Evolutionary conservation across 2,329 filamentous ascomycete species (phyloP), one percentile per base, ranked within the genome.

Genomic region (Colletotrichum sp.): DNA sequence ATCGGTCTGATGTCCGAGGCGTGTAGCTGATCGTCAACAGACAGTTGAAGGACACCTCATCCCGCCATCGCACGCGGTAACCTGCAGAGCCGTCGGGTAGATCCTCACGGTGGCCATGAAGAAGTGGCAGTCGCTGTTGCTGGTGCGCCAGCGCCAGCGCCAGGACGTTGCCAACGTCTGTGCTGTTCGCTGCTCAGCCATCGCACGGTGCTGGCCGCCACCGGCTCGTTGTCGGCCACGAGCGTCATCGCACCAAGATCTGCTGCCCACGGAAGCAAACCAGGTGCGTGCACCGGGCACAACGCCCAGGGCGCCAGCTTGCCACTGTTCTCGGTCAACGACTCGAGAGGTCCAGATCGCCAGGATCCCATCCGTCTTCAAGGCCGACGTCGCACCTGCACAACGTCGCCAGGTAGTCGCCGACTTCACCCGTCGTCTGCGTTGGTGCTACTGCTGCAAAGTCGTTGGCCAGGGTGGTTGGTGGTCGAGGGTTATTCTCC

Each of bases 71-170:
- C 49, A 59, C 59, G 59, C 70, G 64, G 70, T 44, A 52, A 60
- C 57, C 59, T 73, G 64, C 70, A 73, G 64, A 69, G 18, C 64
- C 64, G 44, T 57, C 64, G 70, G 59, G 34, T 64, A 73, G 70
- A 63, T 68, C 70, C 57, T 60, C 64, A 57, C 39, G 59, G 60
- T 59, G 26, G 64, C 32, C 36, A 28, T 39, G 72, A 49, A 57
- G 71, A 65, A 32, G 16, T 36, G 62, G 44, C 70, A 59, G 63
- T 32, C 57, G 64, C n/a, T 34, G 62, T 66, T 34, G 62, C 59
- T 55, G 39, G 30, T 59, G 39, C 26, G 49, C 60, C 57, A 66
- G 34, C 69, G 57, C 55, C 44, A 57, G 64, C 69, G 57, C 57
- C 44, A 57, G 64, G 49, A 52, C 59, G 44, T 52, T 60, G 44